Percentiles rank a stretch among this genome's conserved stretches.
Conservation (phyloP, 2,329 filamentous ascomycete genomes). For the Fusarium floridanum region DNA sequence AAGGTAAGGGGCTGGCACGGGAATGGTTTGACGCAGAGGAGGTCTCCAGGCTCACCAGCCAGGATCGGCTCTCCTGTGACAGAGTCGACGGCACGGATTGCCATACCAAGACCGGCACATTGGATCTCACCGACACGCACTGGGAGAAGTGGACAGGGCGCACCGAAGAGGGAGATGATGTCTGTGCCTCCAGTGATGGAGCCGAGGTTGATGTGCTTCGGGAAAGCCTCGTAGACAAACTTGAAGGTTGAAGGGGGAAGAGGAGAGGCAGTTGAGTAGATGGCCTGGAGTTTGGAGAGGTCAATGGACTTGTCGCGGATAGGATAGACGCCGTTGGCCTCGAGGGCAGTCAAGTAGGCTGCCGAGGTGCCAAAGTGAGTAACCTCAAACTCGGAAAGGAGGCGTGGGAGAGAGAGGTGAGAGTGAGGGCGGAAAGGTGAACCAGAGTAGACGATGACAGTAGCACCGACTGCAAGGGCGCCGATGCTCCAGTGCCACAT, state of each 20-base stretch:
- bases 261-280: conserved; percentile 95
- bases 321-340: conserved; percentile 78
- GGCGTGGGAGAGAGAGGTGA: conserved; percentile 82
- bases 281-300: conserved; percentile 78
- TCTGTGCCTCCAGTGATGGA: conserved; percentile 97
- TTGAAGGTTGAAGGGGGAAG: conserved; percentile 92
- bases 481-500: conserved; percentile 99
- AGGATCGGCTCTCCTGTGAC: conserved; percentile 66
- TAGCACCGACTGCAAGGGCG: conserved; percentile 84
- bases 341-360: conserved; percentile 91
- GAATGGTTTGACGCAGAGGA: conserved; percentile 89
- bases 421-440: conserved; percentile 87
- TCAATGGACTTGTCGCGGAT: conserved; percentile 65
- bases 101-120: conserved; percentile 83
- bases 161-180: conserved; percentile 94
- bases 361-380: conserved; percentile 97
- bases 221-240: conserved; percentile 89
- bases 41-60: conserved; percentile 81
- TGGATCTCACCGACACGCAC: conserved; percentile 82
- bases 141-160: conserved; percentile 81
- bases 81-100: conserved; percentile 72
- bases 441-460: conserved; percentile 90
- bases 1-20: conserved; percentile 93
- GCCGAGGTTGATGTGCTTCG: conserved; percentile 82
- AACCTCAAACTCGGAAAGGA: conserved; percentile 84